Evolutionary conservation across 2,329 filamentous ascomycete species (phyloP).

Genomic region (Trichoderma simmonsii): DNA sequence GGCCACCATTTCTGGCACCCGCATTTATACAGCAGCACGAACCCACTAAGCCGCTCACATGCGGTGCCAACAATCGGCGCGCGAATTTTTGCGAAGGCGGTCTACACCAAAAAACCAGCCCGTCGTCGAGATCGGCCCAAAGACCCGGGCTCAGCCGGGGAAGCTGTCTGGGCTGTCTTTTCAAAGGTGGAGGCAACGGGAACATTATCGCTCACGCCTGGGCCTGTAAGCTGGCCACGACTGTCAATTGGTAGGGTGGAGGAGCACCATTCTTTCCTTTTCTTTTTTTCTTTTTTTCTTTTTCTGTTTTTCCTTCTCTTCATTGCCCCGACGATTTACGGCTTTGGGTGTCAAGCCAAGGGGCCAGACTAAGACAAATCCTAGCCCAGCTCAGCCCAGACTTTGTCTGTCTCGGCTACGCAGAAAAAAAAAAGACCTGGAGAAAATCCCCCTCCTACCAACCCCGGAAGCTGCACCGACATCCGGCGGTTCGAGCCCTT

Average conservation of each 20-base stretch:
- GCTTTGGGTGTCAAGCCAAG: constrained; percentile 7
- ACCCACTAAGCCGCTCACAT: constrained; percentile 12
- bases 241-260: not conserved
- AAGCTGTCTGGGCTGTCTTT: not conserved
- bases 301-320: not conserved
- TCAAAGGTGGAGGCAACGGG: constrained; percentile 1
- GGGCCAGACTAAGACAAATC: not conserved
- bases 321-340: not conserved
- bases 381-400: not conserved
- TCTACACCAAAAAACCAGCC: constrained; percentile 8
- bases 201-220: constrained; percentile 1
- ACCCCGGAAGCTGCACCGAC: not conserved
- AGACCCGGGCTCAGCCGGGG: constrained; percentile 14
- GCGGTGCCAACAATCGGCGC: constrained; percentile 11
- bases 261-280: not conserved
- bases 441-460: not conserved
- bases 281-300: not conserved
- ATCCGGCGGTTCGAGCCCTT: constrained; percentile 4
- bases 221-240: not conserved
- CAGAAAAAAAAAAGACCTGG: not conserved
- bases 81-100: constrained; percentile 20
- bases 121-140: constrained; percentile 18
- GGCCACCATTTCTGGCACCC: not conserved
- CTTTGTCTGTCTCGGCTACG: not conserved
- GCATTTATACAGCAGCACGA: not conserved